Evolutionary conservation across 2,329 filamentous ascomycete genomes (phyloP).

Genomic region (Cladosporium phlei): DNA sequence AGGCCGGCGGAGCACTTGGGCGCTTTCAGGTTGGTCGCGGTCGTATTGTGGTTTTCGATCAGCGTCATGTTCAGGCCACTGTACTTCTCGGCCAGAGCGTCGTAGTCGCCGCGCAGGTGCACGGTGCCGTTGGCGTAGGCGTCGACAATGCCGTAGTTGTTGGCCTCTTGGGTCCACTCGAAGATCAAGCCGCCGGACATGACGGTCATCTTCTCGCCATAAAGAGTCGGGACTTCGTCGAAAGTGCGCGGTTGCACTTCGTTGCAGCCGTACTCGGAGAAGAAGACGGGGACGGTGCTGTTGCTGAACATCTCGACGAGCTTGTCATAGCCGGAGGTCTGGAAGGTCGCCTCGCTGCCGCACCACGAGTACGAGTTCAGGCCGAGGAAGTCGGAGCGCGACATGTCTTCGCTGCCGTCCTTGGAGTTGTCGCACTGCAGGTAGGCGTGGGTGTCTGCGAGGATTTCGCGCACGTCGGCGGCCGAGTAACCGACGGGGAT

Average conservation of each 20-base stretch:
- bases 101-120: constrained; percentile 44
- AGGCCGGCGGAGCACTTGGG: constrained; percentile 62
- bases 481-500: constrained; percentile 67
- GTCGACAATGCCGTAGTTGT: constrained; percentile 50
- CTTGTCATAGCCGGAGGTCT: constrained; percentile 58
- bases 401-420: constrained; percentile 46
- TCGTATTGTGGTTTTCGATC: constrained; percentile 60
- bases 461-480: constrained; percentile 68
- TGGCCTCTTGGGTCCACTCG: constrained; percentile 69
- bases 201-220: constrained; percentile 64
- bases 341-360: constrained; percentile 61
- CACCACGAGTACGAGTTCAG: constrained; percentile 73
- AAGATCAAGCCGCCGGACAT: constrained; percentile 77
- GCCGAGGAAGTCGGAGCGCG: constrained; percentile 69
- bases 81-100: constrained; percentile 71
- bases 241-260: constrained; percentile 65
- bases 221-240: constrained; percentile 69
- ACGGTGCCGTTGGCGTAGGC: constrained; percentile 42
- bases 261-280: constrained; percentile 80
- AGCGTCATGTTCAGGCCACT: constrained; percentile 65
- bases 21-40: constrained; percentile 50
- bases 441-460: constrained; percentile 72
- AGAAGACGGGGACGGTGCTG: constrained; percentile 70
- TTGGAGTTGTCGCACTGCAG: constrained; percentile 61
- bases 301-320: constrained; percentile 62